Evolutionary conservation across 306 rosid genomes (phyloP), one percentile per base, ranked within the genome.

Genomic region (Nissolia schottii): DNA sequence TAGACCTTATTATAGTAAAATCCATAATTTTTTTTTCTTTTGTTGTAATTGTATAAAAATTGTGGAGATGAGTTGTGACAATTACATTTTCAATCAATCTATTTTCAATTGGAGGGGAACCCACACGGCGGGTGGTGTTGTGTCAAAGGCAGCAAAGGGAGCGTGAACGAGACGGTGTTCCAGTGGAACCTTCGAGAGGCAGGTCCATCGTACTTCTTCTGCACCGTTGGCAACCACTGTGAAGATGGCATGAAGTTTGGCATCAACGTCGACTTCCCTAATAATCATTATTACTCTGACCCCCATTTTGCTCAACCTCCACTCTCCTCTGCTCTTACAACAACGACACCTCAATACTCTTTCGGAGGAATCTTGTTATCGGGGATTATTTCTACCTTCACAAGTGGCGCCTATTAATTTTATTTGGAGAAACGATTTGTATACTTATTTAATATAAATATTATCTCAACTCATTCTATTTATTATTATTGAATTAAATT

Each of bases 191-290:
- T 74, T 9, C 0, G 0, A 11, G 19, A 0, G 9, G 2, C 63
- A 0, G 58, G 59, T 0, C 46, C 65, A 25, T 74, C 71, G 18
- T 60, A 74, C 58, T 81, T 81, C 81, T 54, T 77, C 14, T 70
- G 77, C 81, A 81, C 80, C 23, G n/a, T 53, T 4, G 45, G 15
- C 12, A 29, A 55, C 18, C 64, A 81, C 72, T 78, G 86, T 20
- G 46, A 9, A 31, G 1, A 32, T 2, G 88, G 82, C 50, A 81
- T 78, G 59, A 81, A 81, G 75, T 81, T 78, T 28, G 73, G 71
- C 1, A 77, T 80, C 45, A 27, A 46, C 2, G 71, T 75, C 18
- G 72, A 71, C 46, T 58, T 27, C 20, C 16, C n/a, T n/a, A n/a
- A n/a, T n/a, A n/a, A n/a, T 56, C 1, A 13, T n/a, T n/a, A n/a